phyloP scores from a whole-genome alignment of 257 asterid genomes.

The Knoxia roxburghii region DNA sequence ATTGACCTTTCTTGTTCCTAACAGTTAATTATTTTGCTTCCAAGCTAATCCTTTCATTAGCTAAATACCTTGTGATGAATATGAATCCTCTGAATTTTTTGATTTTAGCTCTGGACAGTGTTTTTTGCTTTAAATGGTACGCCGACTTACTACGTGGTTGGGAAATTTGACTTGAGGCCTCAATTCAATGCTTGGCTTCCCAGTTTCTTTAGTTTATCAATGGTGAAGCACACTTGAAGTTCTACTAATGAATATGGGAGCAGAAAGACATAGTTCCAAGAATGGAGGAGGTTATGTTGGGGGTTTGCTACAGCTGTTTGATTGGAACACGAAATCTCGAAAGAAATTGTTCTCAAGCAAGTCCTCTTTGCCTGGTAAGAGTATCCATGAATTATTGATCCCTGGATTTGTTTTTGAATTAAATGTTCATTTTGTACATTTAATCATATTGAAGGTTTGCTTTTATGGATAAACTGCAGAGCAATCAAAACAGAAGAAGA shows the following conservation, averaged over 20 bases:
- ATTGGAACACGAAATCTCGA: slow-evolving; percentile 87
- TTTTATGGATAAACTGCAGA: slow-evolving; percentile 35
- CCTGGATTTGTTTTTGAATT: neutral
- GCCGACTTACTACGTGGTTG: slow-evolving; percentile 1
- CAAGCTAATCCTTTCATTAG: neutral
- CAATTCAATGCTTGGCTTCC: slow-evolving; percentile 4
- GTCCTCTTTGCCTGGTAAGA: slow-evolving; percentile 58
- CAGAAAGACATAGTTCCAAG: slow-evolving; percentile 58
- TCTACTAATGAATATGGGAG: slow-evolving; percentile 42
- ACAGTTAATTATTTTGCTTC: no score
- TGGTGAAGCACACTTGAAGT: slow-evolving; percentile 15
- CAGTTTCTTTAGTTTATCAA: slow-evolving; percentile 14
- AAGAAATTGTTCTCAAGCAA: slow-evolving; percentile 77
- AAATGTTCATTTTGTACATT: neutral
- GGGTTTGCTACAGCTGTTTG: slow-evolving; percentile 82
- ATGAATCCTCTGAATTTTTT: slow-evolving; percentile 3
- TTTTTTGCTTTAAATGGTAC: slow-evolving; percentile 10
- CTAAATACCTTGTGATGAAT: neutral
- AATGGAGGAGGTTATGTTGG: slow-evolving; percentile 69
- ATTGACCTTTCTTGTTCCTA: neutral
- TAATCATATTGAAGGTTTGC: neutral
- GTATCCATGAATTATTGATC: neutral
- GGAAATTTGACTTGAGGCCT: slow-evolving; percentile 26
- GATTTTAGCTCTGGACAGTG: neutral
- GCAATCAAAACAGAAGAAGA: slow-evolving; percentile 79